Percentiles rank a stretch among this genome's conserved stretches.
phyloP scores from a whole-genome alignment of 169 alveolate species.

The Condylostoma magnum region DNA sequence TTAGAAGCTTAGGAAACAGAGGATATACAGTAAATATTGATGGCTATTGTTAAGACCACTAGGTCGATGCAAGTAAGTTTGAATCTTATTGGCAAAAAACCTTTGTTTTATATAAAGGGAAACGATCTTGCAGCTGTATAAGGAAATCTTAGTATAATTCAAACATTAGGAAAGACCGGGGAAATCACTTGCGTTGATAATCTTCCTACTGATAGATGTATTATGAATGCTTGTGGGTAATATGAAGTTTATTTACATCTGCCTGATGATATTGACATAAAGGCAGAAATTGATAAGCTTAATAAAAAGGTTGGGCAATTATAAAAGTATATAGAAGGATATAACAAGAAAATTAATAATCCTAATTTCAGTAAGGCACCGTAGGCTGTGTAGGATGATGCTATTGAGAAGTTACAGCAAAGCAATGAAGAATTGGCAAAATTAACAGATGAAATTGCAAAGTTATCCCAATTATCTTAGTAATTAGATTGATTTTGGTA shows the following conservation, averaged over 20 bases:
- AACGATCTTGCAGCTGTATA: background rate
- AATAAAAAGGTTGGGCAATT: conserved; percentile 49
- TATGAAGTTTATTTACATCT: conserved; percentile 4
- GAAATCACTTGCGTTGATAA: background rate
- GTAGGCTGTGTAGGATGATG: conserved; percentile 50
- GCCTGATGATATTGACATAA: background rate
- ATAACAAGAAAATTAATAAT: conserved; percentile 47
- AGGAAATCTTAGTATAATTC: background rate
- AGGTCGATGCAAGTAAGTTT: conserved; percentile 22
- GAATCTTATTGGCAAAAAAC: conserved; percentile 26
- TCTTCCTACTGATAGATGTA: background rate
- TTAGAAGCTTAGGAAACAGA: conserved; percentile 20
- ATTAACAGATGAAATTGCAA: background rate
- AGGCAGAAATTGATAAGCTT: conserved; percentile 50
- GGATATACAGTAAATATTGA: conserved; percentile 20
- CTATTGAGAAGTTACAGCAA: conserved; percentile 30
- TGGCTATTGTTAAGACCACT: conserved; percentile 13
- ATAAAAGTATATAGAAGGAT: conserved; percentile 45
- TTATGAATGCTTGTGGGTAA: background rate
- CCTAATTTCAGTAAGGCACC: conserved; percentile 51
- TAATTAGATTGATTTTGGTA: too few species aligned
- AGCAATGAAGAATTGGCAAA: background rate
- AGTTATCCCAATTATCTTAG: too few species aligned
- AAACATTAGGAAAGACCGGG: background rate
- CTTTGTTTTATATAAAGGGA: conserved; percentile 27